Base-by-base conservation (phyloP, 805 yeast genomes). In the Barnettozyma vustinii region DNA sequence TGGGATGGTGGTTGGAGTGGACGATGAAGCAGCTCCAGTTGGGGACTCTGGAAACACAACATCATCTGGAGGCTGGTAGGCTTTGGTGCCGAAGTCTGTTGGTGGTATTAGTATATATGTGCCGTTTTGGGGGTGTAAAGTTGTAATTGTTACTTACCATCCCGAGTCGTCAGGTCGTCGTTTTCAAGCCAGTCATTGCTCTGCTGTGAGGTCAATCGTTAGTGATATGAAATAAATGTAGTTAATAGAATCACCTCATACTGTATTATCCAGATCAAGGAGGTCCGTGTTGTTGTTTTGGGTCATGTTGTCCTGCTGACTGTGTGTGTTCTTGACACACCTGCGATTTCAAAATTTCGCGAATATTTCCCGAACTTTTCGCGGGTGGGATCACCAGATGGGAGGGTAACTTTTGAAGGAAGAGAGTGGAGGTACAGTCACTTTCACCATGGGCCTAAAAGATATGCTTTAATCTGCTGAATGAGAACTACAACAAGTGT, bases 61-160 rank as follows among this genome's bases (percentile, higher is more conserved):
- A 36, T 58, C 61, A 41, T 66, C 70, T 9, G 68, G 64, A 12
- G 70, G 69, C 6, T 61, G 56, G 43, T 63, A 67, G 1, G 70
- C 62, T 47, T 65, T 63, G 13, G 65, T 52, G 16, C 65, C 59
- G 27, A 59, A 48, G 16, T 47, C 59, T 49, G 21, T 8, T 6
- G 5, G 19, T 39, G 10, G 27, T 19, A 39, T 49, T 47, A 43
- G 47, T 47, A 35, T 13, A 30, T 12, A 30, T 12, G 7, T 9
- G 5, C 15, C 8, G 33, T 30, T 9, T 30, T 30, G 33, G 12
- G 33, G 16, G 9, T 7, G n/a, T 5, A 13, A 13, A 15, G 16
- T 23, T 23, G 25, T 23, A 23, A 8, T 5, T 30, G 12, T 18
- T 3, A 49, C 56, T 30, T 26, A 53, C 55, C 47, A 43, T 48